These are phyloP conservation scores for Chrysoporthe cubensis DNA, from an alignment of 2,329 filamentous ascomycete species.

Conservation along the genomic window DNA sequence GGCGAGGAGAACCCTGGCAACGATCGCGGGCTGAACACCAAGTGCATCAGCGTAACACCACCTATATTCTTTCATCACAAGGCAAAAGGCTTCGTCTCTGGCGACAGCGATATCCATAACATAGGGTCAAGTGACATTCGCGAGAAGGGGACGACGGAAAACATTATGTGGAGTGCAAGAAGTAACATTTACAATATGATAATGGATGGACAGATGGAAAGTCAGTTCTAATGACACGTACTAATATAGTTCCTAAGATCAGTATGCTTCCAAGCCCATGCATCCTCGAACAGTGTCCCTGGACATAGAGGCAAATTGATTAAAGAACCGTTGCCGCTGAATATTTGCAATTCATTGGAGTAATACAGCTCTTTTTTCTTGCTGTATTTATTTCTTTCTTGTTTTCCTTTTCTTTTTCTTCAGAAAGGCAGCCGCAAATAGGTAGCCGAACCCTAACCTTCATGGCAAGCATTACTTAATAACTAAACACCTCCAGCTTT, in stretches of 20 bases:
- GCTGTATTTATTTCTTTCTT: too few species aligned
- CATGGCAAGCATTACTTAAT: too few species aligned
- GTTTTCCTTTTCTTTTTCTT: too few species aligned
- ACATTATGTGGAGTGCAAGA: slow-evolving; percentile 39
- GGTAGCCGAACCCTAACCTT: too few species aligned
- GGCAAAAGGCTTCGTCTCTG: slow-evolving; percentile 34
- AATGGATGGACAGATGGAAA: slow-evolving; percentile 33
- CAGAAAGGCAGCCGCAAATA: too few species aligned
- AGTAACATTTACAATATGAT: slow-evolving; percentile 39
- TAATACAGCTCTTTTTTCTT: too few species aligned
- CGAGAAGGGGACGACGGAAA: slow-evolving; percentile 38
- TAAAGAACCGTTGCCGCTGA: too few species aligned
- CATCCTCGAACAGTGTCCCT: too few species aligned
- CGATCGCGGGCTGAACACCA: slow-evolving; percentile 29
- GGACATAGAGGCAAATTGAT: too few species aligned
- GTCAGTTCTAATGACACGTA: slow-evolving; percentile 29
- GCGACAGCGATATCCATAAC: slow-evolving; percentile 39
- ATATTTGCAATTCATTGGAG: too few species aligned
- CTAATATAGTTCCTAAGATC: background rate
- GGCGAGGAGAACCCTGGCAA: slow-evolving; percentile 21
- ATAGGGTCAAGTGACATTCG: slow-evolving; percentile 31
- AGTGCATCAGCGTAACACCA: slow-evolving; percentile 41
- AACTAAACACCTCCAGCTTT: too few species aligned
- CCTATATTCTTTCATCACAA: slow-evolving; percentile 42
- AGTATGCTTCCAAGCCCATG: too few species aligned